Percentiles rank a stretch among this genome's conserved stretches.
Conservation (phyloP, 331 rosid species). For the Prunus yedoensis region DNA sequence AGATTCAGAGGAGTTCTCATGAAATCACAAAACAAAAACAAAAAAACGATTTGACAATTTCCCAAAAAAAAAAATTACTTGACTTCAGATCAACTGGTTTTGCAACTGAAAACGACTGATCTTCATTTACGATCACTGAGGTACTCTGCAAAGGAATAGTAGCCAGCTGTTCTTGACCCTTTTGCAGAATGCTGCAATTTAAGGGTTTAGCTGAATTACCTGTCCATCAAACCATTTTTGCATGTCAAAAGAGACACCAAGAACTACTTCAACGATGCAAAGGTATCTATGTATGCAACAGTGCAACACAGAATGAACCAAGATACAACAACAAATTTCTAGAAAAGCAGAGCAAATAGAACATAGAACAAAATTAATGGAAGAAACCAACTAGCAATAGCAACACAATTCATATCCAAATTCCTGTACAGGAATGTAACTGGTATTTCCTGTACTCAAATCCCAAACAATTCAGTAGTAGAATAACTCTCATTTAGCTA, state of each 20-base stretch:
- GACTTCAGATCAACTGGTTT: constrained; percentile 35
- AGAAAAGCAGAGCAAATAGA: neutral
- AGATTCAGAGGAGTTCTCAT: constrained; percentile 16
- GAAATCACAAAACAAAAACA: neutral
- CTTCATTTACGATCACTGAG: constrained; percentile 36
- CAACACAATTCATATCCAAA: neutral
- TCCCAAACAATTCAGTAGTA: neutral
- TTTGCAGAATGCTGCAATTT: constrained; percentile 32
- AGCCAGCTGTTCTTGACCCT: constrained; percentile 35
- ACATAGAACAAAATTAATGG: neutral
- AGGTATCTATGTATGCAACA: neutral
- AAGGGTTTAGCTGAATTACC: constrained; percentile 44
- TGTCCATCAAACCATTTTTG: constrained; percentile 36
- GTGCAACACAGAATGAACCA: neutral
- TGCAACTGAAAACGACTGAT: constrained; percentile 35
- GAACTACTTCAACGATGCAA: constrained; percentile 1
- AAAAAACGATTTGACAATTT: constrained; percentile 10
- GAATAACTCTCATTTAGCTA: neutral
- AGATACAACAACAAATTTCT: neutral
- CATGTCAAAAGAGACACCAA: constrained; percentile 11
- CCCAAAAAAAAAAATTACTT: constrained; percentile 35
- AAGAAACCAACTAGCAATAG: neutral
- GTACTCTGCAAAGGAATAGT: constrained; percentile 35
- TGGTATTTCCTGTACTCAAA: neutral
- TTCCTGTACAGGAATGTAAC: neutral